Conservation (phyloP, 495 filamentous ascomycete species). For the Clohesyomyces aquaticus region DNA sequence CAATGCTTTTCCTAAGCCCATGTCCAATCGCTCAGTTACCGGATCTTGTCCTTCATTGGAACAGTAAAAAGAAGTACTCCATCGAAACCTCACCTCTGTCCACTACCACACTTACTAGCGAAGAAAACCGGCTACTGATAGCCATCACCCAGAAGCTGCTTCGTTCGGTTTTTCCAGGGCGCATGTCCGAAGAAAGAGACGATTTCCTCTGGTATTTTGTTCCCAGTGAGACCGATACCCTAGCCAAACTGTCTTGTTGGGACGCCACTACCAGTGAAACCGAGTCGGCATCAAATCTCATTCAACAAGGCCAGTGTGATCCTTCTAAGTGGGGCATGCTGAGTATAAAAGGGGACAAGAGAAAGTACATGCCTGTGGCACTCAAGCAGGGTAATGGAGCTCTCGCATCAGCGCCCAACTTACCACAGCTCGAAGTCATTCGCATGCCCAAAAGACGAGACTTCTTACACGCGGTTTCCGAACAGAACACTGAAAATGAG, state of each 20-base stretch:
- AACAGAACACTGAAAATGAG: conserved; percentile 24
- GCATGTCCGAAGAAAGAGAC: conserved; percentile 37
- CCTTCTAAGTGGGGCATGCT: conserved; percentile 24
- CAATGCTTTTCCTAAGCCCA: conserved; percentile 50
- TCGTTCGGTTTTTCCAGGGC: conserved; percentile 42
- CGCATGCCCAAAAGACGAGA: conserved; percentile 62
- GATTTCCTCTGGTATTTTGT: conserved; percentile 49
- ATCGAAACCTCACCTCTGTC: conserved; percentile 12
- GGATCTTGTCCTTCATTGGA: conserved; percentile 54
- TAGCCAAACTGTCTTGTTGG: conserved; percentile 8
- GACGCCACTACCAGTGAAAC: not conserved
- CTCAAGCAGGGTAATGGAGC: conserved; percentile 1
- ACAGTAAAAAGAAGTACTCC: conserved; percentile 40
- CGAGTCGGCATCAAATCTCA: conserved; percentile 10
- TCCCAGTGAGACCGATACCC: conserved; percentile 4
- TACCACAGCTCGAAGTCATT: conserved; percentile 20
- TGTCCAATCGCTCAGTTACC: conserved; percentile 41
- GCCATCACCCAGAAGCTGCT: conserved; percentile 45
- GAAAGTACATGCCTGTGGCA: conserved; percentile 20
- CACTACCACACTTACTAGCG: not conserved
- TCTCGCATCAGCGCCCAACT: not conserved
- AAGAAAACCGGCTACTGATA: conserved; percentile 20
- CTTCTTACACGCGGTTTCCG: conserved; percentile 58
- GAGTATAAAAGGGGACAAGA: not conserved
- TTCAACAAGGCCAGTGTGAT: not conserved